These are phyloP conservation scores for Funneliformis mosseae DNA, from an alignment of 192 early-diverging fungal genomes.

Conservation along the genomic window DNA sequence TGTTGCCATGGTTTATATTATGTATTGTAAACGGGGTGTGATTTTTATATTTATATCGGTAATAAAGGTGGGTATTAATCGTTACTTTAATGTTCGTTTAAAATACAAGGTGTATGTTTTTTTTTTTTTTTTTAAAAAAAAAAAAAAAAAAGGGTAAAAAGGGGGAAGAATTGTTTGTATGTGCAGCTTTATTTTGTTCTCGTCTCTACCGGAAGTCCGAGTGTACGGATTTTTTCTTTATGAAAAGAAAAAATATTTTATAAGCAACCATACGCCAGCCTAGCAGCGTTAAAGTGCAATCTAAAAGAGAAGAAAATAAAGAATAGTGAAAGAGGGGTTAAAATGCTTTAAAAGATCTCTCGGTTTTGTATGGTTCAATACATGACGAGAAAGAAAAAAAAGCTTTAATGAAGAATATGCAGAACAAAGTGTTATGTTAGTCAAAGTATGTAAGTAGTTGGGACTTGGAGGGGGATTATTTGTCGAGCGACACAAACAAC, in stretches of 20 bases:
- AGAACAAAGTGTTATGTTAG: background rate
- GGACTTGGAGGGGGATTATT: background rate
- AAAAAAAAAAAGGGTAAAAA: background rate
- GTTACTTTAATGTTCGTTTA: background rate
- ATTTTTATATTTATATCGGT: background rate
- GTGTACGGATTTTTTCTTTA: slow-evolving; percentile 2
- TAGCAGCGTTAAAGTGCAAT: background rate
- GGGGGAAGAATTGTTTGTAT: background rate
- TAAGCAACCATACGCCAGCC: background rate
- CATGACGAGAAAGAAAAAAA: background rate
- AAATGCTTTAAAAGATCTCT: slow-evolving; percentile 2
- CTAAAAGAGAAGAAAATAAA: background rate
- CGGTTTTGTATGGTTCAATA: background rate
- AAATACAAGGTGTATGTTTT: background rate
- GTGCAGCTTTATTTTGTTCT: background rate
- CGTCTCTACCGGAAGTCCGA: slow-evolving; percentile 11
- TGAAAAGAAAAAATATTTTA: background rate
- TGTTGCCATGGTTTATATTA: background rate
- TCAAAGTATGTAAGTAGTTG: background rate
- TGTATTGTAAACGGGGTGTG: background rate
- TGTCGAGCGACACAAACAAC: background rate
- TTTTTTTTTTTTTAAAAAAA: too few relatives aligned
- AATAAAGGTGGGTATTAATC: too few relatives aligned
- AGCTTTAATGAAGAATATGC: background rate
- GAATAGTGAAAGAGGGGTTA: background rate